Base-by-base conservation (phyloP, 768 basidiomycete genomes). In the Suillus fuscotomentosus region DNA sequence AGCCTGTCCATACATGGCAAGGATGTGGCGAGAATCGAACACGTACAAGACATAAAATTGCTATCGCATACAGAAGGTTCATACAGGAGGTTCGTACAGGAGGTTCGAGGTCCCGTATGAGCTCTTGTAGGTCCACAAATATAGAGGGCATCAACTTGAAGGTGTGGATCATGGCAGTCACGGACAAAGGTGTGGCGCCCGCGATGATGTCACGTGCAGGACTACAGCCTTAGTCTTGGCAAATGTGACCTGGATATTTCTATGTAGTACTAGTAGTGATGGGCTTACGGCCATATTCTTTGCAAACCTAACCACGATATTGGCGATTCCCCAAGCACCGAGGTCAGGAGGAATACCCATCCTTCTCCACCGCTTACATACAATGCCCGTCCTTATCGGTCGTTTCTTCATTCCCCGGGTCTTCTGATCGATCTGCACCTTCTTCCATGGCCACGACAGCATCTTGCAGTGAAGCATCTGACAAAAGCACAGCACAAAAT, bases 321-420 rank as follows among this genome's bases (percentile, higher is more conserved):
- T 75, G 20, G 74, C 73, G 36, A 88, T 76, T 41, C 84, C 84
- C 81, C 82, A 84, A 7, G 85, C 85, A 27, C 85, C 85, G 24
- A 86, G 86, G 72, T 87, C 86, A 11, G 85, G 80, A 7, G 77
- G 82, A 20, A 82, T n/a, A 69, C 60, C 43, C 13, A 34, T 1
- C 22, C 66, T 6, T 60, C 70, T 45, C 70, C 70, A 24, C 66
- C 67, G 9, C 72, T 59, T 61, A 73, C 70, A 31, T 87, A 87
- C 6, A 79, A 80, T 4, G 84, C 85, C 53, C 85, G 68, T 7
- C 84, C 86, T 1, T 86, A 74, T 62, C 77, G 78, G 73, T 62
- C 77, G 78, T 5, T 84, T 78, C 50, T 74, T 76, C 76, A 84
- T 82, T 78, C 78, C 78, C 47, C 77, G 77, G 3, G 85, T 87